These are phyloP conservation scores for Saccharomycodes ludwigii DNA, from an alignment of 805 yeast species.

Conservation along the genomic window DNA sequence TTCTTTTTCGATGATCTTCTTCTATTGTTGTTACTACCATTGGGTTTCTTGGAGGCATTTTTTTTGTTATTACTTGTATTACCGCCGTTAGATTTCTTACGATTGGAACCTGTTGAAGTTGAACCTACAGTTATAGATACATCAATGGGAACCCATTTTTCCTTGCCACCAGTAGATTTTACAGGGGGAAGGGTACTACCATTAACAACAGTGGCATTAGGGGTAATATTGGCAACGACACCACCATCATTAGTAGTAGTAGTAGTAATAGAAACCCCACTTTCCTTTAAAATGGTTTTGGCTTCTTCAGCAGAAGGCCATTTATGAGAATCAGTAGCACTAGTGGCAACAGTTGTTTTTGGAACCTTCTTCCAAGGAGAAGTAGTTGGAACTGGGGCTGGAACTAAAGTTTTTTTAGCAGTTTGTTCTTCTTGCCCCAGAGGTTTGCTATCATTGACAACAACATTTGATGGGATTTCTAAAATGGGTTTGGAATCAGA, in stretches of 20 bases:
- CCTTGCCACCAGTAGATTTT: slow-evolving; percentile 31
- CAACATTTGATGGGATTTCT: not conserved
- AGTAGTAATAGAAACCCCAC: slow-evolving; percentile 6
- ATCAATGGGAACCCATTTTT: slow-evolving; percentile 64
- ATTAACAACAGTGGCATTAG: too few relatives aligned
- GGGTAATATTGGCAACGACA: too few relatives aligned
- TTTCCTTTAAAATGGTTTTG: slow-evolving; percentile 9
- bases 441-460: too few relatives aligned
- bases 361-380: slow-evolving; percentile 43
- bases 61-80: slow-evolving; percentile 9
- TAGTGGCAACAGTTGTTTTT: slow-evolving; percentile 13
- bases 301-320: slow-evolving; percentile 29
- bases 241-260: too few relatives aligned
- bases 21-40: slow-evolving; percentile 4
- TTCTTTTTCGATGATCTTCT: slow-evolving; percentile 3
- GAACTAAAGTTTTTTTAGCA: slow-evolving; percentile 28
- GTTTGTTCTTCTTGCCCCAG: too few relatives aligned
- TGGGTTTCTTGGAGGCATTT: slow-evolving; percentile 8
- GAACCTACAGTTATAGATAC: slow-evolving; percentile 36
- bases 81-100: slow-evolving; percentile 9
- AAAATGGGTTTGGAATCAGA: not conserved
- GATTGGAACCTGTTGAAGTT: not conserved
- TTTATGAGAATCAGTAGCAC: slow-evolving; percentile 16
- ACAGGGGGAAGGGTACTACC: too few relatives aligned
- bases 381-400: slow-evolving; percentile 53